These are phyloP conservation scores for Barnettozyma wickerhamii DNA, from an alignment of 805 yeast species.

Conservation along the genomic window DNA sequence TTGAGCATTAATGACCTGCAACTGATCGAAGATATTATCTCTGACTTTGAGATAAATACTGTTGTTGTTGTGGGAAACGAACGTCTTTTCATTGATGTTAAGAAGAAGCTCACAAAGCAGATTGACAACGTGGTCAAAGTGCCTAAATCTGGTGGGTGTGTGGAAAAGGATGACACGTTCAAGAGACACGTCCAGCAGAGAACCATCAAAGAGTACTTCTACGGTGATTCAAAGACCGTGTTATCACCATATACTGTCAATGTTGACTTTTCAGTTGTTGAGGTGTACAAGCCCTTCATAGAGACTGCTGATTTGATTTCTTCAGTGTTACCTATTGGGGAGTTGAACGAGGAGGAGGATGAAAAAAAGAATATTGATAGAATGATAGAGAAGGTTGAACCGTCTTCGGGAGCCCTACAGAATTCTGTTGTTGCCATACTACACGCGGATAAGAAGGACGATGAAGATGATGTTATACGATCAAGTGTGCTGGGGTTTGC, in stretches of 20 bases:
- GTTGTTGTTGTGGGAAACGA: constrained; percentile 77
- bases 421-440: constrained; percentile 71
- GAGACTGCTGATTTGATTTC: constrained; percentile 14
- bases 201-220: constrained; percentile 81
- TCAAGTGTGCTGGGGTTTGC: constrained; percentile 76
- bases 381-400: constrained; percentile 34
- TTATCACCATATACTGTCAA: constrained; percentile 86
- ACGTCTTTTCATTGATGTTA: constrained; percentile 58
- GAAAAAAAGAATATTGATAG: constrained; percentile 9
- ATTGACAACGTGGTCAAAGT: constrained; percentile 45
- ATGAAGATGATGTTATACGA: constrained; percentile 42
- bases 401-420: constrained; percentile 53
- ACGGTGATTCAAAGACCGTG: constrained; percentile 63
- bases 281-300: constrained; percentile 52
- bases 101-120: constrained; percentile 40
- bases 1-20: constrained; percentile 45
- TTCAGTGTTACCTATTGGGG: constrained; percentile 25
- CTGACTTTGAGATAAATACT: constrained; percentile 53
- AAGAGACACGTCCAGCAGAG: constrained; percentile 69
- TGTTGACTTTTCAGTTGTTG: constrained; percentile 55
- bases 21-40: constrained; percentile 51
- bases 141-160: constrained; percentile 71
- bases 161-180: constrained; percentile 66
- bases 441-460: constrained; percentile 44
- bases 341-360: constrained; percentile 26